Conservation (phyloP, 1,139 yeast genomes). For the Kurtzmaniella quercitrusa region DNA sequence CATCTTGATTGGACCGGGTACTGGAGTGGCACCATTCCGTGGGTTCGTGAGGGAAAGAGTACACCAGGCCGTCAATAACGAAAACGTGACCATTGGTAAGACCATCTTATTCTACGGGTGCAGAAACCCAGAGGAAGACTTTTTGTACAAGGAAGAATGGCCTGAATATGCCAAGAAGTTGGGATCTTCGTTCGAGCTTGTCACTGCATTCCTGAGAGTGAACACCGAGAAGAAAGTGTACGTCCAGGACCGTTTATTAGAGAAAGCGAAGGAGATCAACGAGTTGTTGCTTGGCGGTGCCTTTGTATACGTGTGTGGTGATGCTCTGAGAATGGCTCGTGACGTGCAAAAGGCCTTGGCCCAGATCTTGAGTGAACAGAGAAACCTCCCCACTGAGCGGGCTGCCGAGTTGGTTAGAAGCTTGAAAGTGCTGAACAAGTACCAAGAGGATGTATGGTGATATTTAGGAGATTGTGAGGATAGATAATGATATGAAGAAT, state of each 20-base stretch:
- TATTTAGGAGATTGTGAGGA: too few species aligned
- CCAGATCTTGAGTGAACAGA: conserved; percentile 57
- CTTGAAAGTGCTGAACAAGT: conserved; percentile 78
- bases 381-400: conserved; percentile 54
- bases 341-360: conserved; percentile 80
- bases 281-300: conserved; percentile 69
- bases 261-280: conserved; percentile 52
- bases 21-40: conserved; percentile 97
- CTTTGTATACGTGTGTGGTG: conserved; percentile 93
- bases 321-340: conserved; percentile 93
- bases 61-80: conserved; percentile 31
- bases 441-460: conserved; percentile 98
- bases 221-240: conserved; percentile 62
- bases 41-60: conserved; percentile 83
- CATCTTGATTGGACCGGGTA: conserved; percentile 95
- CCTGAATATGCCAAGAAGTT: conserved; percentile 57
- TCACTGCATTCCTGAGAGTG: conserved; percentile 86
- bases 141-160: conserved; percentile 86
- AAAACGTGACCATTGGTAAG: conserved; percentile 61
- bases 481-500: too few species aligned
- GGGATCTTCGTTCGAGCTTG: conserved; percentile 64
- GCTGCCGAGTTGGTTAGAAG: conserved; percentile 79
- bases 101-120: conserved; percentile 82
- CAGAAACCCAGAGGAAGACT: conserved; percentile 71
- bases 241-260: conserved; percentile 76